Conservation (phyloP, 805 yeast species). For the baker's yeast (Saccharomyces cerevisiae) region DNA sequence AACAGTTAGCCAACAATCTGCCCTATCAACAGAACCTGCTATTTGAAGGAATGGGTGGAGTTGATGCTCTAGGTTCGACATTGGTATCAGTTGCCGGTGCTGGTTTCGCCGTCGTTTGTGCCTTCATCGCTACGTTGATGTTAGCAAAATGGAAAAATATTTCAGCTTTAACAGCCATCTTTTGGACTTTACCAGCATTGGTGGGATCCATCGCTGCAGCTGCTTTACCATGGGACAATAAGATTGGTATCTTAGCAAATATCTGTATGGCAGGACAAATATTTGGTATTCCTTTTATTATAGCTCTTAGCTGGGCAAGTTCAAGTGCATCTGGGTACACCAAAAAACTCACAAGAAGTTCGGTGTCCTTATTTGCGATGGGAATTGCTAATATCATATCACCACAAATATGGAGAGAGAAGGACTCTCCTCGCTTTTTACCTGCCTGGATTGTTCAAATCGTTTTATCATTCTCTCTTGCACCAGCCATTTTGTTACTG, state of each 20-base stretch:
- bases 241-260: slow-evolving; percentile 40
- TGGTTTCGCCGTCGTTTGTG: slow-evolving; percentile 39
- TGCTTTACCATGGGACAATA: slow-evolving; percentile 37
- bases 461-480: slow-evolving; percentile 40
- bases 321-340: slow-evolving; percentile 41
- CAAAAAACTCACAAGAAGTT: slow-evolving; percentile 41
- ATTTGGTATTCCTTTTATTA: slow-evolving; percentile 37
- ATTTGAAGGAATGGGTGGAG: slow-evolving; percentile 39
- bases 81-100: slow-evolving; percentile 47
- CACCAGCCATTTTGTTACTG: slow-evolving; percentile 38
- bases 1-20: slow-evolving; percentile 45
- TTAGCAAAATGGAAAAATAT: slow-evolving; percentile 31
- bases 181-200: slow-evolving; percentile 38
- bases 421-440: slow-evolving; percentile 39
- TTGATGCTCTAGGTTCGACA: slow-evolving; percentile 37
- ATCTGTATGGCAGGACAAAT: slow-evolving; percentile 40
- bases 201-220: slow-evolving; percentile 41
- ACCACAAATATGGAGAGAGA: slow-evolving; percentile 47
- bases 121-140: slow-evolving; percentile 33
- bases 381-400: slow-evolving; percentile 44
- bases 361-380: slow-evolving; percentile 38
- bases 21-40: slow-evolving; percentile 46
- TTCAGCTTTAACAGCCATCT: slow-evolving; percentile 33
- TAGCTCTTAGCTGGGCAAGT: slow-evolving; percentile 31
- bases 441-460: slow-evolving; percentile 51